These are phyloP conservation scores for Lenzites betulinus DNA, from an alignment of 768 basidiomycete species.

Conservation along the genomic window DNA sequence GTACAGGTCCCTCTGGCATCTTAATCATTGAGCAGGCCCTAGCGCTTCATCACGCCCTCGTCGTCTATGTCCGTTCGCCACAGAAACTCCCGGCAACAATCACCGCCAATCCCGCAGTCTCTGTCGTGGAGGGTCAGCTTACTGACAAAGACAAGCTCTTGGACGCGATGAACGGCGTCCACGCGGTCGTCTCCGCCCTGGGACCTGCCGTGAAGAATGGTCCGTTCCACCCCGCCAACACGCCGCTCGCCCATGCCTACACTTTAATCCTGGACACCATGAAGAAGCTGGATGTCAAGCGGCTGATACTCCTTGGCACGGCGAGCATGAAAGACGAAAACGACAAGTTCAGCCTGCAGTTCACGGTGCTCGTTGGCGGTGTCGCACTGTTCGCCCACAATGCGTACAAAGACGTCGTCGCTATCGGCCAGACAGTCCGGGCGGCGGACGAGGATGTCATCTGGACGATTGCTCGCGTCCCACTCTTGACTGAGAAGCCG, in stretches of 20 bases:
- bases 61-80: conserved; percentile 66
- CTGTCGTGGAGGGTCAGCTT: conserved; percentile 56
- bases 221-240: conserved; percentile 45
- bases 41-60: conserved; percentile 44
- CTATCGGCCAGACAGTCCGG: conserved; percentile 58
- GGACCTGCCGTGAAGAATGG: conserved; percentile 51
- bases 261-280: conserved; percentile 55
- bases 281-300: conserved; percentile 51
- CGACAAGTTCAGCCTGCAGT: conserved; percentile 56
- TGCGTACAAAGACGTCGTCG: conserved; percentile 72
- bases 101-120: conserved; percentile 44
- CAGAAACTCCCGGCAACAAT: conserved; percentile 60
- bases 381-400: conserved; percentile 45
- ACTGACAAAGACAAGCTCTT: conserved; percentile 51
- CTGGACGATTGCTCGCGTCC: conserved; percentile 75
- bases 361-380: conserved; percentile 43
- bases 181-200: conserved; percentile 67
- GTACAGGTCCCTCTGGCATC: conserved; percentile 62
- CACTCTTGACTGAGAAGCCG: conserved; percentile 54
- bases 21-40: conserved; percentile 60
- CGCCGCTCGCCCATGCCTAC: conserved; percentile 67
- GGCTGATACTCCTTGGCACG: conserved; percentile 69
- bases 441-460: conserved; percentile 48
- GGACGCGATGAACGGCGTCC: conserved; percentile 55
- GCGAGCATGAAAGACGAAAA: conserved; percentile 61